phyloP scores from a whole-genome alignment of 305 asterid genomes.

The Solanum chacoense region DNA sequence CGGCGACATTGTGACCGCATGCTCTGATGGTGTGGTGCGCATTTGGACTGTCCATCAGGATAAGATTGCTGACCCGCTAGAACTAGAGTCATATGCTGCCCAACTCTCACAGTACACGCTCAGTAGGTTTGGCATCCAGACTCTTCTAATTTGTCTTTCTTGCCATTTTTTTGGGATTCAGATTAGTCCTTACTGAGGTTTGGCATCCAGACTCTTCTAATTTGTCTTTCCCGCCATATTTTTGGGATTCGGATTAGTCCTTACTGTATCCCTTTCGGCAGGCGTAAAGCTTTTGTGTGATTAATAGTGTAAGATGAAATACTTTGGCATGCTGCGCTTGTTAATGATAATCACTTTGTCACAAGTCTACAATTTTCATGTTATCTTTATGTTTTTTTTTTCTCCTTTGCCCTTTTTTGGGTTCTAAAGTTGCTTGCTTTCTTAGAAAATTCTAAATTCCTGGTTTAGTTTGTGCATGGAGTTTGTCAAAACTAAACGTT shows the following conservation, averaged over 20 bases:
- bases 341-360: background rate
- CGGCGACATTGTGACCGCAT: conserved; percentile 87
- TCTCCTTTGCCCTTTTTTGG: background rate
- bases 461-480: background rate
- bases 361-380: background rate
- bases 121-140: conserved; percentile 48
- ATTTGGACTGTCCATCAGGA: conserved; percentile 71
- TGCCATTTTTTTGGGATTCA: background rate
- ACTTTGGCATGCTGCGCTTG: background rate
- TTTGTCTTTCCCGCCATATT: background rate
- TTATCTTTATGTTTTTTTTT: background rate
- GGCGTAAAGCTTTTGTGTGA: background rate
- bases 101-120: conserved; percentile 67
- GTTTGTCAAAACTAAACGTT: background rate
- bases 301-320: background rate
- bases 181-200: conserved; percentile 34
- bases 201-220: background rate
- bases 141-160: background rate
- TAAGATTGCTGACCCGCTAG: conserved; percentile 54
- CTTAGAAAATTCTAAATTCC: background rate
- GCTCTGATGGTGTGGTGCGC: conserved; percentile 92
- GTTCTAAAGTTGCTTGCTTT: background rate
- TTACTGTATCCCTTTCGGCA: background rate
- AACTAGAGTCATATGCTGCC: conserved; percentile 50
- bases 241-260: background rate